Percentiles rank a stretch among this genome's conserved stretches.
These are phyloP conservation scores for Lasiosphaeriaceae sp. DNA, from an alignment of 495 filamentous ascomycete species.

Conservation along the genomic window DNA sequence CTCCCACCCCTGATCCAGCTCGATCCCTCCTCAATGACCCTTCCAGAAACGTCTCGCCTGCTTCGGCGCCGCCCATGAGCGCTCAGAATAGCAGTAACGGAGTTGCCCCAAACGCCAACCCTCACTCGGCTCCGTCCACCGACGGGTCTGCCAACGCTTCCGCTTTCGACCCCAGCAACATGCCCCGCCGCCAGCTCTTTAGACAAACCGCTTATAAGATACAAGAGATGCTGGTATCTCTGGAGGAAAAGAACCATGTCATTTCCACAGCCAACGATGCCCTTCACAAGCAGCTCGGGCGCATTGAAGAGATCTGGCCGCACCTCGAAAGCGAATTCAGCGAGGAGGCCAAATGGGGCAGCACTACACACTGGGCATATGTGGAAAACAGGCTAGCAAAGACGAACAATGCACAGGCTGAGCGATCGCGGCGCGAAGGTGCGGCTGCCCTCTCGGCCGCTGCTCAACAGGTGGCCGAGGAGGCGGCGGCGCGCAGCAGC, in stretches of 20 bases:
- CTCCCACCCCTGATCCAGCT: constrained; percentile 45
- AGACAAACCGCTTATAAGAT: constrained; percentile 54
- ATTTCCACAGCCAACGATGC: constrained; percentile 85
- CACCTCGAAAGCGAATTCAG: constrained; percentile 86
- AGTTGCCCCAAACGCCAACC: constrained; percentile 23
- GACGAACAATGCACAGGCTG: constrained; percentile 52
- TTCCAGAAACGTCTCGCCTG: constrained; percentile 37
- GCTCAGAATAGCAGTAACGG: constrained; percentile 42
- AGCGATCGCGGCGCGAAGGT: constrained; percentile 72
- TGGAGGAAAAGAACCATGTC: constrained; percentile 97
- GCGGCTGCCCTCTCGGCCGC: constrained; percentile 65
- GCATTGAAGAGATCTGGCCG: constrained; percentile 78
- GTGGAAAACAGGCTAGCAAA: constrained; percentile 73
- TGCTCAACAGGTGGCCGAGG: constrained; percentile 68
- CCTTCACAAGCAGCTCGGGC: constrained; percentile 76
- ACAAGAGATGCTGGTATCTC: constrained; percentile 71
- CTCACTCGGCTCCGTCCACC: constrained; percentile 29
- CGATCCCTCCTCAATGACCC: constrained; percentile 36
- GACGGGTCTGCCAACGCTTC: constrained; percentile 35
- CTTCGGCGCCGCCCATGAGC: constrained; percentile 40
- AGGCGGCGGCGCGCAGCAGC: constrained; percentile 75
- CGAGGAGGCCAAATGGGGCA: constrained; percentile 89
- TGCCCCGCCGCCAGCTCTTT: constrained; percentile 64
- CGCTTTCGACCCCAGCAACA: constrained; percentile 45
- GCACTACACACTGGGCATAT: constrained; percentile 93